Percentiles rank a stretch among this genome's conserved stretches.
Conservation (phyloP, 352 stramenopile species). For the Stramenopiles sp. region DNA sequence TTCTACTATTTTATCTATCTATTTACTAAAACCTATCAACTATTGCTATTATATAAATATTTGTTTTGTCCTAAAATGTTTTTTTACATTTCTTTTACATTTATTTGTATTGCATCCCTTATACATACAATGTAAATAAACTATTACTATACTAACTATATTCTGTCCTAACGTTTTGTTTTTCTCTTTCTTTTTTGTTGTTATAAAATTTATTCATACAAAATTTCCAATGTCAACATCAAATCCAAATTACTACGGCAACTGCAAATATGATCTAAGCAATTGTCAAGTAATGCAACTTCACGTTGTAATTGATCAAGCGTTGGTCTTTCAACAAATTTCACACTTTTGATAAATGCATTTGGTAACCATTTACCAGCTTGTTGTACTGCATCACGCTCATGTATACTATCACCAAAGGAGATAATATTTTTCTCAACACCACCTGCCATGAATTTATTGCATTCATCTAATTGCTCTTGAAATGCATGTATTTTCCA, state of each 20-base stretch:
- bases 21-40: too few species aligned
- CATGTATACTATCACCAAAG: constrained; percentile 23
- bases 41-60: too few species aligned
- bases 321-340: constrained; percentile 23
- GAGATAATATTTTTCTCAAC: constrained; percentile 17
- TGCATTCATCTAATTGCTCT: neutral
- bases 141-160: too few species aligned
- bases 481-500: constrained; percentile 65
- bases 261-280: constrained; percentile 12
- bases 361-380: constrained; percentile 8
- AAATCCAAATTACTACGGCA: constrained; percentile 13
- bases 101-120: too few species aligned
- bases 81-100: too few species aligned
- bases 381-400: constrained; percentile 17
- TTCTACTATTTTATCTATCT: too few species aligned
- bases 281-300: constrained; percentile 16
- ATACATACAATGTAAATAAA: too few species aligned
- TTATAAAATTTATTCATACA: constrained; percentile 7
- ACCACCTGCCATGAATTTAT: neutral
- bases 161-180: too few species aligned
- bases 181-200: too few species aligned
- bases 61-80: too few species aligned
- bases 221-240: constrained; percentile 21
- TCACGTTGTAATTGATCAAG: constrained; percentile 17
- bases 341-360: constrained; percentile 21